Evolutionary conservation across 1,284 basidiomycete species (phyloP), one percentile per base, ranked within the genome.

Genomic region (Cutaneotrichosporon sp.): DNA sequence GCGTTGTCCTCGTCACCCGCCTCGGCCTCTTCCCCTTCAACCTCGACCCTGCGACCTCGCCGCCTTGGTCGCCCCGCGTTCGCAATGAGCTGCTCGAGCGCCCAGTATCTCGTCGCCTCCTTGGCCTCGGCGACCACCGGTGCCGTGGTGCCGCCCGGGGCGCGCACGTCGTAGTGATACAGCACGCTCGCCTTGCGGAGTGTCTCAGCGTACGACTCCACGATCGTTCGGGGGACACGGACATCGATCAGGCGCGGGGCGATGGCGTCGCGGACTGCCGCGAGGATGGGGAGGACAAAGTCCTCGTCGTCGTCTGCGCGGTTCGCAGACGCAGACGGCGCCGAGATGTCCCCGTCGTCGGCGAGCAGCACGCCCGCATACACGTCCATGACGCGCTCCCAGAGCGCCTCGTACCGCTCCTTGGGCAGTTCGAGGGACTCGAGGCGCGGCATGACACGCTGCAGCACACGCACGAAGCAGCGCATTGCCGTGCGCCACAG

Each of bases 31-130:
- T 29, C 29, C 29, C 5, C 9, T 29, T 29, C 9, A 9, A 4
- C n/a, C n/a, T n/a, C n/a, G n/a, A 10, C 18, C 14, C 14, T 18
- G 50, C 29, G 14, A 18, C 31, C 10, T 31, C 43, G 43, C 43
- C 45, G 4, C 45, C 45, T 24, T 18, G 20, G 22, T 18, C 25
- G 36, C 3, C 50, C 56, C 2, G 47, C 47, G 25, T 38, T 51
- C 36, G 66, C 59, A 3, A 97, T 93, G 18, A 98, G 78, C 25
- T 95, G 79, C 71, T 97, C 92, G 64, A 97, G 89, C 69, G 91
- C 93, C 93, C 94, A 97, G 79, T 93, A 97, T 9, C 90, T 88
- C 72, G 94, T 92, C 10, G 89, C 82, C 77, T 98, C 94, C 52
- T 90, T 83, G 0, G 88, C 86, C 43, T 89, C 80, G 25, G 86